Conservation (phyloP, 129 eudicot species). For the Oenanthe sinensis region DNA sequence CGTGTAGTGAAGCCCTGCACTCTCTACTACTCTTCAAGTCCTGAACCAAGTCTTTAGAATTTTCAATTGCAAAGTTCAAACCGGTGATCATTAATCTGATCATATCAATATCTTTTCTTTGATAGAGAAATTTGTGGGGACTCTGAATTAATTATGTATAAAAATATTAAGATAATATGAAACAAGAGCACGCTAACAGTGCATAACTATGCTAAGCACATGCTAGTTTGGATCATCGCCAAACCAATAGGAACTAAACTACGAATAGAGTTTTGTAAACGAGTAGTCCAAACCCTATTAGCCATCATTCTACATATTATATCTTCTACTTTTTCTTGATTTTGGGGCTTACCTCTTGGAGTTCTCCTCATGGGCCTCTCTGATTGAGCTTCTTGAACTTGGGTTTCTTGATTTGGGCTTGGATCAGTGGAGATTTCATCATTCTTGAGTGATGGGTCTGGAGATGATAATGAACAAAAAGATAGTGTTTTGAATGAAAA, state of each 20-base stretch:
- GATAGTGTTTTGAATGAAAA: conserved; percentile 28
- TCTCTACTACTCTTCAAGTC: conserved; percentile 48
- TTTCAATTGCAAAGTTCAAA: conserved; percentile 44
- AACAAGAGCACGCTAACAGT: not conserved
- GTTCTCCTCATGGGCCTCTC: conserved; percentile 23
- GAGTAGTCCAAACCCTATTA: conserved; percentile 85
- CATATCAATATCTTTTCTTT: too few relatives aligned
- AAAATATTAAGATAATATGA: too few relatives aligned
- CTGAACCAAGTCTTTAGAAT: conserved; percentile 42
- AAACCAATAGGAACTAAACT: conserved; percentile 57
- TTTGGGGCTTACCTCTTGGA: too few relatives aligned
- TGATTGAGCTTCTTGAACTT: conserved; percentile 17
- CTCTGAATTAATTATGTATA: too few relatives aligned
- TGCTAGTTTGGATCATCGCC: too few relatives aligned
- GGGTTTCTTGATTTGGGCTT: conserved; percentile 14
- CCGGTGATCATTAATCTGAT: conserved; percentile 31
- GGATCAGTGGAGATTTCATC: conserved; percentile 14
- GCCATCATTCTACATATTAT: too few relatives aligned
- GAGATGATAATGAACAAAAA: conserved; percentile 36
- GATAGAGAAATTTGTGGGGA: too few relatives aligned
- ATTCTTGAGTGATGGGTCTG: conserved; percentile 26
- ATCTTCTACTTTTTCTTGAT: too few relatives aligned
- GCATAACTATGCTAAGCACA: too few relatives aligned
- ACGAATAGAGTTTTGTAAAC: conserved; percentile 79
- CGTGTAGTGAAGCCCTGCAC: too few relatives aligned